Evolutionary conservation across 768 basidiomycete species (phyloP).

Genomic region (Cystobasidium ongulense): DNA sequence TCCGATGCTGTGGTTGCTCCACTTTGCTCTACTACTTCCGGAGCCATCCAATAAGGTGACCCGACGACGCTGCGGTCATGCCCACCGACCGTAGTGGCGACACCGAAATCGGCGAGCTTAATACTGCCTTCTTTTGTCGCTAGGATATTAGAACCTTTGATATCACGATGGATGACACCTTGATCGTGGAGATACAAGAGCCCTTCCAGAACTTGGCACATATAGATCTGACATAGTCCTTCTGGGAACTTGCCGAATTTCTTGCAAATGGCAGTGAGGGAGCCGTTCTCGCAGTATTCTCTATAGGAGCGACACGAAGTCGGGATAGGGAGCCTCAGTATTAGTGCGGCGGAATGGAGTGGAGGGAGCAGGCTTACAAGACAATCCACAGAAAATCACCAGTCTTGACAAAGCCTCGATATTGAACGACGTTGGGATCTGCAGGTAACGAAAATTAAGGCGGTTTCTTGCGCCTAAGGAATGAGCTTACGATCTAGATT

Average conservation of each 20-base stretch:
- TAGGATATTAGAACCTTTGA: conserved; percentile 97
- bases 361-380: no score
- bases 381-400: conserved; percentile 92
- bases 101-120: conserved; percentile 98
- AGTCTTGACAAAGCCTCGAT: conserved; percentile 95
- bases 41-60: conserved; percentile 99
- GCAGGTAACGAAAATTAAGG: conserved; percentile 5
- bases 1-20: conserved; percentile 96
- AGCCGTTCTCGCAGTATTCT: conserved; percentile 94
- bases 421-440: conserved; percentile 98
- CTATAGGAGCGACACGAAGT: neutral
- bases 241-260: conserved; percentile 98
- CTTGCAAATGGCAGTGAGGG: conserved; percentile 87
- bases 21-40: conserved; percentile 95
- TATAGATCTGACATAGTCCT: conserved; percentile 88
- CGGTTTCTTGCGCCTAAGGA: neutral
- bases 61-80: conserved; percentile 90
- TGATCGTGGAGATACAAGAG: conserved; percentile 96
- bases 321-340: neutral
- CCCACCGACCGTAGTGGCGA: conserved; percentile 70
- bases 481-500: conserved; percentile 68
- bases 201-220: conserved; percentile 90
- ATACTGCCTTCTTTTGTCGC: conserved; percentile 98
- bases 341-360: no score
- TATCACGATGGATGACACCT: conserved; percentile 97